Percentiles rank a stretch among this genome's conserved stretches.
phyloP scores from a whole-genome alignment of 768 basidiomycete genomes.

The Lentinula aciculospora region DNA sequence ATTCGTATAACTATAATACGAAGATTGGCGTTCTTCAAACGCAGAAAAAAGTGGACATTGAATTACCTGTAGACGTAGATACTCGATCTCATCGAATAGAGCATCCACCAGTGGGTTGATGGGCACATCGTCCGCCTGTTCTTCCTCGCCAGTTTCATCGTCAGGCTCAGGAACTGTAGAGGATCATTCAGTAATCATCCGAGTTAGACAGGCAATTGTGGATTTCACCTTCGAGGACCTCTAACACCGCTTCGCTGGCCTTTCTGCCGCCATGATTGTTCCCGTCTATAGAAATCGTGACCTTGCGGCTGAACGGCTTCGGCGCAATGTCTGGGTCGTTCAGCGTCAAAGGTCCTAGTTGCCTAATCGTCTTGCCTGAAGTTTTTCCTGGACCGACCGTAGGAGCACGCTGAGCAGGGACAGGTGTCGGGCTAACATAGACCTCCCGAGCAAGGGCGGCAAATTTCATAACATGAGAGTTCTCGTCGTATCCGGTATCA shows the following conservation, averaged over 20 bases:
- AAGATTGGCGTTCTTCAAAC: neutral
- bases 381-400: slow-evolving; percentile 32
- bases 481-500: slow-evolving; percentile 97
- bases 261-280: slow-evolving; percentile 38
- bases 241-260: slow-evolving; percentile 62
- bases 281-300: slow-evolving; percentile 63
- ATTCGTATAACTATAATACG: slow-evolving; percentile 71
- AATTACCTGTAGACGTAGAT: slow-evolving; percentile 69
- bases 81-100: slow-evolving; percentile 87
- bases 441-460: slow-evolving; percentile 92
- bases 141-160: slow-evolving; percentile 34
- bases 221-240: slow-evolving; percentile 75
- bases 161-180: slow-evolving; percentile 32
- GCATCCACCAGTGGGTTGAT: slow-evolving; percentile 86
- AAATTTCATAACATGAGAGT: slow-evolving; percentile 98
- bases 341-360: slow-evolving; percentile 30
- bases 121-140: slow-evolving; percentile 60
- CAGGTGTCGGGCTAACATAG: slow-evolving; percentile 63
- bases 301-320: slow-evolving; percentile 51
- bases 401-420: slow-evolving; percentile 47
- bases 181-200: slow-evolving; percentile 3
- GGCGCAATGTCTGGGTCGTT: slow-evolving; percentile 37
- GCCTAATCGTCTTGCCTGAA: slow-evolving; percentile 33
- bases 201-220: neutral
- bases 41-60: neutral